Base-by-base conservation (phyloP, 1,284 basidiomycete genomes). In the Chondrostereum purpureum region DNA sequence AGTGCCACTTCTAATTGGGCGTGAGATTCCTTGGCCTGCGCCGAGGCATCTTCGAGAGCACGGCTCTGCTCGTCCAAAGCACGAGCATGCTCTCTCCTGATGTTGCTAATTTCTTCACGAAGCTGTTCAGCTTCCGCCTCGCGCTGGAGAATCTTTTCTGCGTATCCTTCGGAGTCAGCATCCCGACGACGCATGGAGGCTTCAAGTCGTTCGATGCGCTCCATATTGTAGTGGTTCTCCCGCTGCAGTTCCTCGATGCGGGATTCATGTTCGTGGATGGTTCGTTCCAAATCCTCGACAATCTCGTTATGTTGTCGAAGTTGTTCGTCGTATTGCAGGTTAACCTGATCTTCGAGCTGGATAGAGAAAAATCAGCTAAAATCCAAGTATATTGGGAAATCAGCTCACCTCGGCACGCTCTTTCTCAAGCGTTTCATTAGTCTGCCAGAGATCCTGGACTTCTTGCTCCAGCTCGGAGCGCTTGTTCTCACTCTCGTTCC, bases 241-340 rank as follows among this genome's bases (percentile, higher is more conserved):
- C 76, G 72, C 16, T 77, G 71, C 5, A 83, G 66, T 18, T 72
- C 65, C 1, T 68, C 58, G 27, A 83, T 66, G 45, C 72, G 73
- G 47, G 70, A 70, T 42, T 82, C 77, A 18, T 71, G 72, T 53
- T 83, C 78, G 50, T 80, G 74, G 14, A 83, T 53, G 0, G 70
- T 67, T 5, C 61, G 60, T 3, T 68, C 68, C 16, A 81, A 65
- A 34, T 67, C 62, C 14, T 75, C 72, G 19, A 66, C 60, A 23
- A 71, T 70, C 40, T 76, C 67, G 20, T 69, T 70, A 44, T 75
- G 73, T 36, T 67, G 58, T 16, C 65, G 65, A 3, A 81, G 58
- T 47, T 76, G 69, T 40, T 72, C 64, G 38, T 75, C n/a, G n/a
- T n/a, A 69, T n/a, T 78, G 64, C 78, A 82, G 46, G 10, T 33